A percentile compares a stretch with the other conserved stretches of the same genome.
Conservation (phyloP, 2,329 filamentous ascomycete species). For the Sporothrix euskadiensis region DNA sequence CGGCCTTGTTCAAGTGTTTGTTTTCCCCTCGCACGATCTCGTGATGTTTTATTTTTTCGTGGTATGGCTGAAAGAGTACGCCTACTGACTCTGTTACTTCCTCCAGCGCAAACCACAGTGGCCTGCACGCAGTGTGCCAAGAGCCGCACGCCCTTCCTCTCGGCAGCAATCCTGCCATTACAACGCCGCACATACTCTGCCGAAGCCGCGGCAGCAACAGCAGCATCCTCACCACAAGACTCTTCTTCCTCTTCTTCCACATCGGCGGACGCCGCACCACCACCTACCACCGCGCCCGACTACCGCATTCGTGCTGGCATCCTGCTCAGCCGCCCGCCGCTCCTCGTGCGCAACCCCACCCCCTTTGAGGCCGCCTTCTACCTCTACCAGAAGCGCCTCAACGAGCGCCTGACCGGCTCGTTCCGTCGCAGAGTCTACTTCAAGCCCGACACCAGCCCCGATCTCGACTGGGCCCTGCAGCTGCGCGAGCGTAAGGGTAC, state of each 20-base stretch:
- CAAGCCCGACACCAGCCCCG: slow-evolving; percentile 81
- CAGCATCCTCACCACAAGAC: slow-evolving; percentile 11
- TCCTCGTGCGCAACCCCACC: slow-evolving; percentile 79
- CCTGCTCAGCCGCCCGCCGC: slow-evolving; percentile 82
- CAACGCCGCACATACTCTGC: slow-evolving; percentile 22
- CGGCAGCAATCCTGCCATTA: slow-evolving; percentile 14
- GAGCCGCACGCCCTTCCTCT: slow-evolving; percentile 11
- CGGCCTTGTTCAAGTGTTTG: slow-evolving; percentile 53
- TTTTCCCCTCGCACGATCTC: slow-evolving; percentile 3
- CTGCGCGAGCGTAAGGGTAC: slow-evolving; percentile 70
- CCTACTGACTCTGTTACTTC: not conserved
- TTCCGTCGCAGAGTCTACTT: slow-evolving; percentile 94
- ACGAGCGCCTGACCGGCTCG: slow-evolving; percentile 84
- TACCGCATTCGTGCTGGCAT: slow-evolving; percentile 65
- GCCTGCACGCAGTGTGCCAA: slow-evolving; percentile 42
- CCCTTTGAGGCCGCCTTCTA: slow-evolving; percentile 91
- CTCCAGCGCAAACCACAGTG: slow-evolving; percentile 24
- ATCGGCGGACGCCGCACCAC: slow-evolving; percentile 32
- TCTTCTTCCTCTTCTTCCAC: slow-evolving; percentile 23
- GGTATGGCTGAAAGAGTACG: not conserved
- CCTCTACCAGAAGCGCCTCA: slow-evolving; percentile 95
- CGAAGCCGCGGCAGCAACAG: slow-evolving; percentile 7
- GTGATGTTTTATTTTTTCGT: slow-evolving; percentile 1
- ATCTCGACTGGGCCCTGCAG: slow-evolving; percentile 89
- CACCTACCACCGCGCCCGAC: slow-evolving; percentile 39